phyloP scores from a whole-genome alignment of 2,329 filamentous ascomycete genomes.

The Onygena corvina region DNA sequence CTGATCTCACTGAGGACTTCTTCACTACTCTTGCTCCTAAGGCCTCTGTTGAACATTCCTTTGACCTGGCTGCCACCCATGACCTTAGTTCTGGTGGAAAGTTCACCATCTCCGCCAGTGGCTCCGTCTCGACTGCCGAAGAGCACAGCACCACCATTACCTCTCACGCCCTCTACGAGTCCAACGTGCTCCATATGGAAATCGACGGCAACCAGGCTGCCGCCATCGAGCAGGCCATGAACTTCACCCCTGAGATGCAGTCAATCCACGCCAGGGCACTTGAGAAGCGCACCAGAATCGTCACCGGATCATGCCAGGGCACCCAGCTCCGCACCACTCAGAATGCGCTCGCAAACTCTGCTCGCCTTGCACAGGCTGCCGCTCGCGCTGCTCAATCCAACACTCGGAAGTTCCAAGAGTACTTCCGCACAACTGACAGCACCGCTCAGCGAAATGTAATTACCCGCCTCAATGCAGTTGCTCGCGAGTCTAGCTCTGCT shows the following conservation, averaged over 20 bases:
- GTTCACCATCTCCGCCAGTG: conserved; percentile 8
- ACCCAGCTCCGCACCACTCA: conserved; percentile 35
- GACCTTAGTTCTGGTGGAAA: conserved; percentile 10
- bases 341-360: conserved; percentile 44
- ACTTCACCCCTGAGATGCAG: conserved; percentile 10
- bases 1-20: conserved; percentile 4
- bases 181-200: conserved; percentile 46
- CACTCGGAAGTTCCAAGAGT: conserved; percentile 41
- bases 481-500: conserved; percentile 44
- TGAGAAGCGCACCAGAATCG: conserved; percentile 15
- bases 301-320: conserved; percentile 44
- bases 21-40: conserved; percentile 10
- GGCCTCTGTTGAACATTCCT: conserved; percentile 4
- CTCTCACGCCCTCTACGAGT: conserved; percentile 45
- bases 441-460: conserved; percentile 41
- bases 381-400: conserved; percentile 37
- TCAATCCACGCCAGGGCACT: conserved; percentile 3
- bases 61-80: conserved; percentile 13
- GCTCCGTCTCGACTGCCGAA: conserved; percentile 8
- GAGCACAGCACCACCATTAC: conserved; percentile 38
- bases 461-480: conserved; percentile 42
- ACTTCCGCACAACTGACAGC: conserved; percentile 49
- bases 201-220: conserved; percentile 48
- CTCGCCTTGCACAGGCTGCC: conserved; percentile 41
- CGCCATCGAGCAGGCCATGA: conserved; percentile 38